A percentile compares a stretch with the other conserved stretches of the same genome.
phyloP scores from a whole-genome alignment of 345 rosid genomes.

The Bruguiera gymnorhiza region DNA sequence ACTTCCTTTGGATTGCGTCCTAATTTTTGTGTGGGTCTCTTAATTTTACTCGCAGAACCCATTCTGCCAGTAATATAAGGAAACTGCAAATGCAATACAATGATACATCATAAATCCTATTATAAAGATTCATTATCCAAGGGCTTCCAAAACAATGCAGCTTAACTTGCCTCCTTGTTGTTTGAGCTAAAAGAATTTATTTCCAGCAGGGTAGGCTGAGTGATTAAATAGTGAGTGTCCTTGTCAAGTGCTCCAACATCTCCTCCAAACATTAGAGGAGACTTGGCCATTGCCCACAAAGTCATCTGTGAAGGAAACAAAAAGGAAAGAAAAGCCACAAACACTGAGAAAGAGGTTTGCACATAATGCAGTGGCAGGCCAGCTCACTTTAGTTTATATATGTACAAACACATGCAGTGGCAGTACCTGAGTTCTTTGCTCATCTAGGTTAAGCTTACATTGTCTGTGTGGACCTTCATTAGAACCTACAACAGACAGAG shows the following conservation, averaged over 20 bases:
- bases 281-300: slow-evolving; percentile 87
- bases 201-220: slow-evolving; percentile 67
- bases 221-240: slow-evolving; percentile 53
- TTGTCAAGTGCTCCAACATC: slow-evolving; percentile 72
- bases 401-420: neutral
- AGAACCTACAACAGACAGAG: slow-evolving; percentile 41
- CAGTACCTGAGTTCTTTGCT: slow-evolving; percentile 74
- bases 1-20: slow-evolving; percentile 17
- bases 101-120: neutral
- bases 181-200: slow-evolving; percentile 67
- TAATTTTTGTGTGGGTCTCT: slow-evolving; percentile 7
- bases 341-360: slow-evolving; percentile 7
- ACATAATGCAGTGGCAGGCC: neutral
- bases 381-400: neutral
- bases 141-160: neutral
- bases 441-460: slow-evolving; percentile 55
- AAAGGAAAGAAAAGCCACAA: slow-evolving; percentile 8
- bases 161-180: slow-evolving; percentile 63
- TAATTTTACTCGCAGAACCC: slow-evolving; percentile 12
- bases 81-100: slow-evolving; percentile 42
- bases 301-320: slow-evolving; percentile 58
- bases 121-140: slow-evolving; percentile 10
- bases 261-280: slow-evolving; percentile 96
- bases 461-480: slow-evolving; percentile 78
- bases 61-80: slow-evolving; percentile 37